Evolutionary conservation across 805 yeast genomes (phyloP), one percentile per base, ranked within the genome.

Genomic region (Myxozyma lipomycoides): DNA sequence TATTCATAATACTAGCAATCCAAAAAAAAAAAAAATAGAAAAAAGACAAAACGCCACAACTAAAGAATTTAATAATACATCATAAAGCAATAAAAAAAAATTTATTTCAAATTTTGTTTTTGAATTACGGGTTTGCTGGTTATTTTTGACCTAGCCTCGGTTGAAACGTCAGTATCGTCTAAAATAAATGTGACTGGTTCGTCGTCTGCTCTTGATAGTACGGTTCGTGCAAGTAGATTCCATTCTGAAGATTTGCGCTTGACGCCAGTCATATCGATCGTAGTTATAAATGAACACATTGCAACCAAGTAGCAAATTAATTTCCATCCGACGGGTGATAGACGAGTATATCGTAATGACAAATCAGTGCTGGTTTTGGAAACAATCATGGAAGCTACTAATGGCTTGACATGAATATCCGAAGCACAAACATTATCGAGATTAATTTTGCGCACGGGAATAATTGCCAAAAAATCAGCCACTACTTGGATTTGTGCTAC

Each of bases 381-480:
- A 17, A 21, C 18, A 3, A 36, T 32, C 24, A 51, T 38, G 7
- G 59, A 47, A 18, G 50, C 44, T 18, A 53, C 43, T n/a, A 55
- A 24, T 10, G 43, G 38, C 28, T 39, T 49, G 18, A 47, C 30
- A 45, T 44, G 43, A 15, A 40, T 45, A 26, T 49, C 59, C 15
- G 43, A 17, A 4, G 50, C 19, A 4, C 43, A 12, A 30, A 40
- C 34, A 10, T 19, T 18, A 25, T 50, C 54, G 37, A 49, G 24
- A 40, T 28, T 4, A 22, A 52, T 40, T 4, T 40, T 18, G 21
- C 38, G 17, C 21, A 55, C 49, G 2, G 57, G 51, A 4, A 48
- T 49, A 34, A 40, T 43, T 5, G 59, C 47, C 25, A 55, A 43
- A 15, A 55, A 46, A 24, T 55, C 59, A n/a, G 59, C 59, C 15